phyloP scores from a whole-genome alignment of 805 yeast genomes.

The Torulaspora gathmanii region DNA sequence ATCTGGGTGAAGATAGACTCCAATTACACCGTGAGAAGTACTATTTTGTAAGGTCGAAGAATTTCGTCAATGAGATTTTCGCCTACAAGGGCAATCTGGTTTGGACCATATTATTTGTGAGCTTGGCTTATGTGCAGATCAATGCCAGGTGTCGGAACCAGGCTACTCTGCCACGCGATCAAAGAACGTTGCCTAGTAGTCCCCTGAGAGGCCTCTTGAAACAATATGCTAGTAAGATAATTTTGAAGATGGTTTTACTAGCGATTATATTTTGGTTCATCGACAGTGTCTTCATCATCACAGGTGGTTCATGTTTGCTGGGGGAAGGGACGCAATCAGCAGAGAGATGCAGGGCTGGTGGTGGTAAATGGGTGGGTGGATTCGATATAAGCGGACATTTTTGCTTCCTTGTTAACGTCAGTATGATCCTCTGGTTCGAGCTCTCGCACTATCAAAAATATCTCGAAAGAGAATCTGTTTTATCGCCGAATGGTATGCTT shows the following conservation, averaged over 20 bases:
- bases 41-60: conserved; percentile 28
- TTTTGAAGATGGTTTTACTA: conserved; percentile 26
- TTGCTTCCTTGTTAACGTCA: conserved; percentile 42
- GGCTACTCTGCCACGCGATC: background rate
- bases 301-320: conserved; percentile 35
- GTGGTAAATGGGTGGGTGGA: conserved; percentile 45
- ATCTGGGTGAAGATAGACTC: conserved; percentile 19
- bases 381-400: conserved; percentile 54
- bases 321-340: conserved; percentile 29
- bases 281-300: conserved; percentile 32
- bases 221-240: conserved; percentile 25
- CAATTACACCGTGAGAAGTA: conserved; percentile 17
- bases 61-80: conserved; percentile 33
- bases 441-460: conserved; percentile 17
- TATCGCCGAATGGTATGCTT: conserved; percentile 2
- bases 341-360: conserved; percentile 28
- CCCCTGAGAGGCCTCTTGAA: conserved; percentile 11
- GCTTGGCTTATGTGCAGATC: conserved; percentile 22
- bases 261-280: conserved; percentile 29
- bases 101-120: conserved; percentile 27
- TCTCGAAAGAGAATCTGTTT: conserved; percentile 12
- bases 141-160: conserved; percentile 8
- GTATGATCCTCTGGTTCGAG: conserved; percentile 41
- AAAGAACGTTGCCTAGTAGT: background rate
- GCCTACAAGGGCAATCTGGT: conserved; percentile 37